phyloP scores from a whole-genome alignment of 2,329 filamentous ascomycete genomes.

The Penicillium sp. region DNA sequence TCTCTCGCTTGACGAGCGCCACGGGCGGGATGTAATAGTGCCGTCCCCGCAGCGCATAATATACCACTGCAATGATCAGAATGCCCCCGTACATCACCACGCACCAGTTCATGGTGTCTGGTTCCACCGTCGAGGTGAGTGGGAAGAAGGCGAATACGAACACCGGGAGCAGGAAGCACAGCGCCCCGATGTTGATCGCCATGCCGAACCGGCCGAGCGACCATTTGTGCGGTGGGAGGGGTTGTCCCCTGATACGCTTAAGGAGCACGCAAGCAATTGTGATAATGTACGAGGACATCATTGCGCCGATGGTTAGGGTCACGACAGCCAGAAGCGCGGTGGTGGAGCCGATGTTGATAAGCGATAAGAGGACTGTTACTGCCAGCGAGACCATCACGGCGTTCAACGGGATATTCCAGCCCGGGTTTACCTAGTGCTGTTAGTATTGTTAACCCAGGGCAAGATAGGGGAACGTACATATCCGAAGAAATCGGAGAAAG shows the following conservation, averaged over 20 bases:
- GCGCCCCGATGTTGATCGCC: conserved; percentile 33
- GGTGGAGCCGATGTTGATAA: not conserved
- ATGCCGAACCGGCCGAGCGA: conserved; percentile 32
- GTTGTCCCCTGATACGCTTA: conserved; percentile 31
- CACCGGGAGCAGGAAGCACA: conserved; percentile 32
- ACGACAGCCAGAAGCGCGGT: not conserved
- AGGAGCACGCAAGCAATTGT: conserved; percentile 28
- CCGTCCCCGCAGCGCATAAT: conserved; percentile 33
- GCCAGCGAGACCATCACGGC: conserved; percentile 10
- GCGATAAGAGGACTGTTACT: not conserved
- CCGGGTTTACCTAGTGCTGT: conserved; percentile 3
- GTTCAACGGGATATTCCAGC: not conserved
- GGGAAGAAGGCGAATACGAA: conserved; percentile 42
- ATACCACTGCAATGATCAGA: conserved; percentile 34
- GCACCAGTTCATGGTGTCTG: conserved; percentile 41
- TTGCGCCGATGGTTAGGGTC: not conserved
- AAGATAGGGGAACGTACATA: conserved; percentile 3
- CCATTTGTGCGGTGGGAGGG: conserved; percentile 33
- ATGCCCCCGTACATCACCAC: conserved; percentile 36
- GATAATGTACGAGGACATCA: conserved; percentile 4
- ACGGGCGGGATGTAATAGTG: conserved; percentile 34
- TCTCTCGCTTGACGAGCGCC: conserved; percentile 18
- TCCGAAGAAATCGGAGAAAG: conserved; percentile 24
- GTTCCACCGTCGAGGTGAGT: conserved; percentile 19
- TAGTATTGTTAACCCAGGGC: not conserved